Conservation (phyloP, 805 yeast species). For the Scheffersomyces lignosus region DNA sequence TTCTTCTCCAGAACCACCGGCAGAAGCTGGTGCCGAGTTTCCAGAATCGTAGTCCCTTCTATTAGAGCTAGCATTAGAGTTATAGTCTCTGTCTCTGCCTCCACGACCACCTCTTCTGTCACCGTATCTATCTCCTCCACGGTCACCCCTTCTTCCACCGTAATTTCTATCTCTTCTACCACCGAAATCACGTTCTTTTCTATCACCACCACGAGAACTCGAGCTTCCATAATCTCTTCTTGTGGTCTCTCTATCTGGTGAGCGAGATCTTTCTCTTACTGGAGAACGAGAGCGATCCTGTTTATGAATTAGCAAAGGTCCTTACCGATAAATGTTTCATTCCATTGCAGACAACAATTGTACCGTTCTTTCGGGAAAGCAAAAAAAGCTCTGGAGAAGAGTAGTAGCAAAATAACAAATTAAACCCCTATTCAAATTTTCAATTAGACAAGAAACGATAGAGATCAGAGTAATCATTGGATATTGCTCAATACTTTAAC, state of each 20-base stretch:
- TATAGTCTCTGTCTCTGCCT: conserved; percentile 9
- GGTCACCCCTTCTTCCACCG: conserved; percentile 15
- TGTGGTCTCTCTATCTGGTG: conserved; percentile 31
- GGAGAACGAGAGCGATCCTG: conserved; percentile 30
- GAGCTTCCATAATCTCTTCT: conserved; percentile 34
- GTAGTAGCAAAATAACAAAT: no score
- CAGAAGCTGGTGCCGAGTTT: conserved; percentile 17
- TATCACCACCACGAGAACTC: conserved; percentile 23
- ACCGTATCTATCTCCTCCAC: conserved; percentile 19
- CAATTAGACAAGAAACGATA: no score
- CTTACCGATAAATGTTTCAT: no score
- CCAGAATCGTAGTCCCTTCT: conserved; percentile 21
- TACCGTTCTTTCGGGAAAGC: no score
- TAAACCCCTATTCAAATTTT: no score
- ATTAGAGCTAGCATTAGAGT: conserved; percentile 6
- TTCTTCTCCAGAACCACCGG: conserved; percentile 37
- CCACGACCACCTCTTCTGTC: conserved; percentile 13
- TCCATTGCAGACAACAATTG: no score
- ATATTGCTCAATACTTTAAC: no score
- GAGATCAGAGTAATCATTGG: no score
- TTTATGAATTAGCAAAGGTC: conserved; percentile 9
- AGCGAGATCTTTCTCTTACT: conserved; percentile 30
- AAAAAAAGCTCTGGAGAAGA: no score
- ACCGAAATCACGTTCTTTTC: conserved; percentile 9
- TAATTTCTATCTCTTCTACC: conserved; percentile 12